A percentile compares a stretch with the other conserved stretches of the same genome.
Evolutionary conservation across 176 grass and related monocot species (phyloP).

Genomic region (Poa pratensis): DNA sequence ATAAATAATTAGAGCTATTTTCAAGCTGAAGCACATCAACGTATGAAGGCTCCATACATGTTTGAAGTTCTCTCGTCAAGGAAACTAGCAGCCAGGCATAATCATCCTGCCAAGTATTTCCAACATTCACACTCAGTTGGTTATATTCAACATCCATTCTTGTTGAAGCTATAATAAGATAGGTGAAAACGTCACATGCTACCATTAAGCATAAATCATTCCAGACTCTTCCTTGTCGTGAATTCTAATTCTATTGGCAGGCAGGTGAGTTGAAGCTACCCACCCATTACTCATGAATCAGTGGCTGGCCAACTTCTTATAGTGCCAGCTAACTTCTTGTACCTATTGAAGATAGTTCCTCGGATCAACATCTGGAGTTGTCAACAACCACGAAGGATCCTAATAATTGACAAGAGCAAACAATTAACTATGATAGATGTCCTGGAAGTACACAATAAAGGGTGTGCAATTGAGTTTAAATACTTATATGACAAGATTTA

Average conservation of each 20-base stretch:
- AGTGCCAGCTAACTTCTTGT: conserved; percentile 48
- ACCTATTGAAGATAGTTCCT: conserved; percentile 36
- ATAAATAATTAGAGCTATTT: conserved; percentile 4
- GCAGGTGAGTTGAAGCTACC: conserved; percentile 39
- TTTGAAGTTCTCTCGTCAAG: conserved; percentile 5
- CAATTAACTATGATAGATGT: conserved; percentile 17
- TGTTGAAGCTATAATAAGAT: background rate
- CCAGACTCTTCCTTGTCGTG: background rate
- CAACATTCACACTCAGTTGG: conserved; percentile 1
- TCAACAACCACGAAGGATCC: conserved; percentile 35
- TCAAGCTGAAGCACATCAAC: background rate
- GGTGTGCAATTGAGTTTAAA: background rate
- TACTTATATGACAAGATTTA: background rate
- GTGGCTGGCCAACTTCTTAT: conserved; percentile 29
- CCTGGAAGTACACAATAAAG: conserved; percentile 8
- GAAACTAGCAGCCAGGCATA: conserved; percentile 13
- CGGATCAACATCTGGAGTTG: conserved; percentile 35
- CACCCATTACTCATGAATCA: conserved; percentile 40
- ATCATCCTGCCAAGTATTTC: conserved; percentile 31
- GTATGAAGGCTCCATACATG: conserved; percentile 4
- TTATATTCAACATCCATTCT: conserved; percentile 33
- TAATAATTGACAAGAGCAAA: conserved; percentile 47
- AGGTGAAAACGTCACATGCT: conserved; percentile 30
- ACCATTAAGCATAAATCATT: conserved; percentile 41
- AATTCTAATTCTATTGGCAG: conserved; percentile 41